Conservation (phyloP, 768 basidiomycete species). For the Pleurotus eryngii region DNA sequence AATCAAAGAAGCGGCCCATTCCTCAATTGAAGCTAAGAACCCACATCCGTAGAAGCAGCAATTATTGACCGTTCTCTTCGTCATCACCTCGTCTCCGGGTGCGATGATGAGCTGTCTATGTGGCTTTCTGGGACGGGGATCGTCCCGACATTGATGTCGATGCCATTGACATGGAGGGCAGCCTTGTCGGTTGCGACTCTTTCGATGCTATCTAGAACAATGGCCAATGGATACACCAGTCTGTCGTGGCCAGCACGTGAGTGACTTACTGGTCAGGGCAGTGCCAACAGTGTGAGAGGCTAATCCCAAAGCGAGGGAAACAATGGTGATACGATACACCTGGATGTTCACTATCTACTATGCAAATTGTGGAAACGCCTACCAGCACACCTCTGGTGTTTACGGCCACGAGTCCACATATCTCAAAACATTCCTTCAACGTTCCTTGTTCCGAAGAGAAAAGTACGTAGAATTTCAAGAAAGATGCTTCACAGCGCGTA, state of each 20-base stretch:
- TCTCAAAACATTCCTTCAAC: too few relatives aligned
- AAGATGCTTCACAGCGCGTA: too few relatives aligned
- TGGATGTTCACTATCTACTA: too few relatives aligned
- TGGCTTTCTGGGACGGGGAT: not conserved
- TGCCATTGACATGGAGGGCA: not conserved
- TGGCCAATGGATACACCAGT: not conserved
- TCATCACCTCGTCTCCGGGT: constrained; percentile 1
- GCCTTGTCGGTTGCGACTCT: not conserved
- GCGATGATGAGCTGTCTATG: not conserved
- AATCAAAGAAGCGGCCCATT: not conserved
- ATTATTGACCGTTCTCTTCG: constrained; percentile 7
- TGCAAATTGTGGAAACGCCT: too few relatives aligned
- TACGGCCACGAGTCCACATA: too few relatives aligned
- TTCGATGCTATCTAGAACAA: not conserved
- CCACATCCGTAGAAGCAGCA: constrained; percentile 8
- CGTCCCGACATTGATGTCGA: constrained; percentile 1
- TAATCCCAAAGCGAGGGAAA: not conserved
- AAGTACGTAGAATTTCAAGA: too few relatives aligned
- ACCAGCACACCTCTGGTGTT: too few relatives aligned
- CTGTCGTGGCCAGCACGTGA: not conserved
- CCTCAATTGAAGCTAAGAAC: not conserved
- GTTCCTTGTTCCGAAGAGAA: too few relatives aligned
- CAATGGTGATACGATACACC: not conserved
- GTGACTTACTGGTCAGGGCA: not conserved
- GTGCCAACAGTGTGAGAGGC: not conserved